Conservation (phyloP, 306 rosid species). For the Mimosa pudica region DNA sequence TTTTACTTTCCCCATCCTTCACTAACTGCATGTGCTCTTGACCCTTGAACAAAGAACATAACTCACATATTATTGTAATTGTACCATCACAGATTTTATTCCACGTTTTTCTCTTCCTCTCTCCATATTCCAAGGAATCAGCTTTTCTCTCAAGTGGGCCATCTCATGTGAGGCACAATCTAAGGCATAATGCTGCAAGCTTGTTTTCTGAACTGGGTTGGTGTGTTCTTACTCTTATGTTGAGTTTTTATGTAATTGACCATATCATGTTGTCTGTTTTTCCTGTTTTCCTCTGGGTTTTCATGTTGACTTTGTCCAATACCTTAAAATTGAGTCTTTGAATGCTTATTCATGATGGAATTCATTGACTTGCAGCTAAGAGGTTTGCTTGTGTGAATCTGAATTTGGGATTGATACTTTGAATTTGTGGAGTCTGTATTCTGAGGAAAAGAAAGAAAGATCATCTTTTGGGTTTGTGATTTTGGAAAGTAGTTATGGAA, state of each 20-base stretch:
- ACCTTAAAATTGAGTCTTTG: constrained; percentile 25
- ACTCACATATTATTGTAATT: constrained; percentile 1
- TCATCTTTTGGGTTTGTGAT: constrained; percentile 11
- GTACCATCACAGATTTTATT: constrained; percentile 16
- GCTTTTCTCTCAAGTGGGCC: constrained; percentile 12
- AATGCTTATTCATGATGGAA: background rate
- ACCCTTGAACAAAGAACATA: background rate
- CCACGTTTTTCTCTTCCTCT: constrained; percentile 46
- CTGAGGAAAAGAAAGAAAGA: too few relatives aligned
- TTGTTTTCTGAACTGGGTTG: constrained; percentile 27
- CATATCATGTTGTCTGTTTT: background rate
- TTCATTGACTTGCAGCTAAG: background rate
- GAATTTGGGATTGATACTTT: constrained; percentile 5
- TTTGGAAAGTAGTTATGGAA: constrained; percentile 31
- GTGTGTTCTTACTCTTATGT: background rate
- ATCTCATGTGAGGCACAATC: background rate
- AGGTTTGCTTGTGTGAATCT: background rate
- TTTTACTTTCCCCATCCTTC: constrained; percentile 15
- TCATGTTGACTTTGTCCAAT: background rate
- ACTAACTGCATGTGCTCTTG: constrained; percentile 41
- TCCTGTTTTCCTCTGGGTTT: background rate
- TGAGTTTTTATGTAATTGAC: background rate
- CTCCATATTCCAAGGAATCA: constrained; percentile 29
- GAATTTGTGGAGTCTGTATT: background rate
- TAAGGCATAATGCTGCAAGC: constrained; percentile 24